Evolutionary conservation across 2,329 filamentous ascomycete genomes (phyloP).

Genomic region (Diplodia sapinea): DNA sequence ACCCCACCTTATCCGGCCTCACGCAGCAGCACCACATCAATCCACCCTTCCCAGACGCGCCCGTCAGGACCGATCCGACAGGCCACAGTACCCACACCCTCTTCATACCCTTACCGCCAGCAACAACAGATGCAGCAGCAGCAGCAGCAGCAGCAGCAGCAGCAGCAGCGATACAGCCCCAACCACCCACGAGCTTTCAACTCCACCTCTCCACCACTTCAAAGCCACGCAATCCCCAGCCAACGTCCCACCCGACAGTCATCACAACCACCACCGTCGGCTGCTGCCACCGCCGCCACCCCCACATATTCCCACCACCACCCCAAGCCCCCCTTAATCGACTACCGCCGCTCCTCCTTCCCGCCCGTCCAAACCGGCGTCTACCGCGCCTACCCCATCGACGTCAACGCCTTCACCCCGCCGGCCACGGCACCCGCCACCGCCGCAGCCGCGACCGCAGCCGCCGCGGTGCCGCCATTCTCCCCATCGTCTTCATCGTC

Average conservation of each 20-base stretch:
- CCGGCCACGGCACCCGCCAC: neutral
- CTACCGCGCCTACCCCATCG: conserved; percentile 8
- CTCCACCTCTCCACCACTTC: neutral
- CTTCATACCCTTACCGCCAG: neutral
- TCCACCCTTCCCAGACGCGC: neutral
- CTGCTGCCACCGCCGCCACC: neutral
- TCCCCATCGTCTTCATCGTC: neutral
- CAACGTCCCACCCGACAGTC: neutral
- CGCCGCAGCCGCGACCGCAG: neutral
- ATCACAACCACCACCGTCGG: neutral
- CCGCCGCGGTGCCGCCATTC: neutral
- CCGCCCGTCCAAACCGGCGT: conserved; percentile 5
- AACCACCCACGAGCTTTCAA: neutral
- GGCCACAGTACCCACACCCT: neutral
- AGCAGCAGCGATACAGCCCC: neutral
- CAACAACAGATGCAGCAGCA: neutral
- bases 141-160: neutral
- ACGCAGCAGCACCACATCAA: neutral
- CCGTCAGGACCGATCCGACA: neutral
- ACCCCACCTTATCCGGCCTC: neutral
- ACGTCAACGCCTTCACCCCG: neutral
- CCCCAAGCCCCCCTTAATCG: neutral
- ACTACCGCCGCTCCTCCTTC: neutral
- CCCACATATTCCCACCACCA: neutral
- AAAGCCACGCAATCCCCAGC: too few species aligned